A percentile compares a stretch with the other conserved stretches of the same genome.
These are phyloP conservation scores for Thelonectria olida DNA, from an alignment of 2,329 filamentous ascomycete genomes.

Conservation along the genomic window DNA sequence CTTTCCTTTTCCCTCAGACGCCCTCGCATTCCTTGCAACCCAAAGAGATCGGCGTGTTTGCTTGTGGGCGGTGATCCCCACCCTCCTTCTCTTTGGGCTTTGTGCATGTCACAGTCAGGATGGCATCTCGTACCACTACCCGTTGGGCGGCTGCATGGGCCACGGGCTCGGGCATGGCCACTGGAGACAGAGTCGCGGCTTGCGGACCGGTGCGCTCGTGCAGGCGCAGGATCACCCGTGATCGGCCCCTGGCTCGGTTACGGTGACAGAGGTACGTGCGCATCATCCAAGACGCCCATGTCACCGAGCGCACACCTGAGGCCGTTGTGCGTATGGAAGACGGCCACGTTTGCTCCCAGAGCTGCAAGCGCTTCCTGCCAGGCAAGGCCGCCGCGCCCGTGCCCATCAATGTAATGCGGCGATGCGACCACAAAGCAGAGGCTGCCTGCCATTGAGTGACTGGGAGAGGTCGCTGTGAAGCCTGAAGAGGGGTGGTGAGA, in stretches of 20 bases:
- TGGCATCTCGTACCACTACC: slow-evolving; percentile 36
- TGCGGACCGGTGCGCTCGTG: slow-evolving; percentile 48
- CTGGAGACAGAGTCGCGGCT: slow-evolving; percentile 25
- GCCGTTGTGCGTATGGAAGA: slow-evolving; percentile 37
- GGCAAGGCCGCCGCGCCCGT: slow-evolving; percentile 7
- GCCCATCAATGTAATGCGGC: slow-evolving; percentile 9
- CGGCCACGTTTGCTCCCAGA: slow-evolving; percentile 39
- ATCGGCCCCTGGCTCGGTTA: slow-evolving; percentile 39
- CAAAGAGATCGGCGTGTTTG: slow-evolving; percentile 30
- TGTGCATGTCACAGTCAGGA: slow-evolving; percentile 31
- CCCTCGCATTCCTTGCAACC: slow-evolving; percentile 32
- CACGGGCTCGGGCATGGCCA: slow-evolving; percentile 22
- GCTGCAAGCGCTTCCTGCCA: slow-evolving; percentile 20
- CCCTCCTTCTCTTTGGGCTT: slow-evolving; percentile 32
- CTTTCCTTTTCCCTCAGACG: neutral
- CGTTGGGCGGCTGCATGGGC: slow-evolving; percentile 30
- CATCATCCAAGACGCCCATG: slow-evolving; percentile 23
- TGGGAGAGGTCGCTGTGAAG: slow-evolving; percentile 4
- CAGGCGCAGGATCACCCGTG: slow-evolving; percentile 48
- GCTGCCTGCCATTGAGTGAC: slow-evolving; percentile 3
- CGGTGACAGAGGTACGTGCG: slow-evolving; percentile 24
- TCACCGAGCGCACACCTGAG: slow-evolving; percentile 29
- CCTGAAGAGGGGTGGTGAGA: neutral
- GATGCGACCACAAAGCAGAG: slow-evolving; percentile 9
- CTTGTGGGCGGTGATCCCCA: slow-evolving; percentile 27